Percentiles rank a stretch among this genome's conserved stretches.
Conservation (phyloP, 192 early-diverging fungal genomes). For the Backusella mclennaniae region DNA sequence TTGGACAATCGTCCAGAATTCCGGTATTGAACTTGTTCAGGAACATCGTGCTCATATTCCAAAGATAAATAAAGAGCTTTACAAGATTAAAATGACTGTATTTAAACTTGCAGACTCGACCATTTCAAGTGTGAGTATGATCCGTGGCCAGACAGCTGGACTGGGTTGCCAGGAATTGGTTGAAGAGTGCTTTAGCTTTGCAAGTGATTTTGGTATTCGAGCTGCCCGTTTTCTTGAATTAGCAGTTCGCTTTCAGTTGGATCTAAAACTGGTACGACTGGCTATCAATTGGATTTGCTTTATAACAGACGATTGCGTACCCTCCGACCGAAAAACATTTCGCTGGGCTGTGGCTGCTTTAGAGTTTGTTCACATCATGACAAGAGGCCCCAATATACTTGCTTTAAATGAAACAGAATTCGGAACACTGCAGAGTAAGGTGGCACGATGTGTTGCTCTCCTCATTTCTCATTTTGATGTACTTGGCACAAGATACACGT, state of each 20-base stretch:
- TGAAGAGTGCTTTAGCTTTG: constrained; percentile 72
- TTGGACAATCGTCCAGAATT: constrained; percentile 44
- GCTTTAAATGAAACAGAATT: constrained; percentile 72
- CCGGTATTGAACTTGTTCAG: constrained; percentile 45
- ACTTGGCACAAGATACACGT: constrained; percentile 56
- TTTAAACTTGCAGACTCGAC: constrained; percentile 53
- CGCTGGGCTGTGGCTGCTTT: constrained; percentile 83
- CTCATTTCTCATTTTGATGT: constrained; percentile 84
- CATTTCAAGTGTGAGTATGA: constrained; percentile 52
- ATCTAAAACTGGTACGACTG: constrained; percentile 66
- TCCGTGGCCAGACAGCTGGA: constrained; percentile 47
- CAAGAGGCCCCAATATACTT: constrained; percentile 69
- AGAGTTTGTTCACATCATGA: constrained; percentile 78
- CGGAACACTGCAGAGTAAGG: constrained; percentile 63
- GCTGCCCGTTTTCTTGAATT: constrained; percentile 59
- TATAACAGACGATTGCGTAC: constrained; percentile 78
- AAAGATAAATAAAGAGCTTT: constrained; percentile 54
- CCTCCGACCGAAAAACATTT: constrained; percentile 77
- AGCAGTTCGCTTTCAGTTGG: constrained; percentile 55
- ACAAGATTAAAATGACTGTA: constrained; percentile 55
- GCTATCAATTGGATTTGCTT: constrained; percentile 89
- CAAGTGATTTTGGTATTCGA: constrained; percentile 65
- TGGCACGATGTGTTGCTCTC: constrained; percentile 76
- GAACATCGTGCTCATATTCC: constrained; percentile 59
- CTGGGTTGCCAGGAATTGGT: constrained; percentile 59